These are phyloP conservation scores for Phytophthora podocarpi DNA, from an alignment of 352 stramenopile genomes.

Conservation along the genomic window DNA sequence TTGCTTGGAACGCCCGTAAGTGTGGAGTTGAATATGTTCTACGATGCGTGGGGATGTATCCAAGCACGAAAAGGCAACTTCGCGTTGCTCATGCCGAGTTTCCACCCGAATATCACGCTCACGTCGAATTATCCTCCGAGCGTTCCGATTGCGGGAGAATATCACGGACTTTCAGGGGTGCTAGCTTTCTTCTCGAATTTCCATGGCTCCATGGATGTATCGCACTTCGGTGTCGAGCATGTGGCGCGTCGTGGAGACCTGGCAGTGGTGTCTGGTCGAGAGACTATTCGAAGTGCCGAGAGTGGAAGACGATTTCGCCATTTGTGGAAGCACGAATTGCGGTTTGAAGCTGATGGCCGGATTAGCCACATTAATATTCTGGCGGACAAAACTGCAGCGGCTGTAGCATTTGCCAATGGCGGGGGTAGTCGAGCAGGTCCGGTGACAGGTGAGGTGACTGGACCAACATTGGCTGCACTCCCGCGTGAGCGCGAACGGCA, in stretches of 20 bases:
- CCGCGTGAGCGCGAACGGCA: conserved; percentile 68
- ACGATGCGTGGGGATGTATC: conserved; percentile 77
- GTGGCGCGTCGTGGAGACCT: conserved; percentile 74
- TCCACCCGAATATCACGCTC: conserved; percentile 79
- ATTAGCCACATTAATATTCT: conserved; percentile 89
- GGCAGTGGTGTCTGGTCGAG: conserved; percentile 77
- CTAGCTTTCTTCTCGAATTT: conserved; percentile 76
- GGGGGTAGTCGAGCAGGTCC: conserved; percentile 26
- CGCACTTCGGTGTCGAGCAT: conserved; percentile 71
- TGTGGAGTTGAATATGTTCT: conserved; percentile 72
- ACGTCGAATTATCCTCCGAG: conserved; percentile 79
- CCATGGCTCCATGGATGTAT: conserved; percentile 72
- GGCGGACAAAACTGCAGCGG: conserved; percentile 78
- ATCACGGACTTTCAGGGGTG: conserved; percentile 65
- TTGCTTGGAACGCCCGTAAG: conserved; percentile 57
- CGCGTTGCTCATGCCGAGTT: conserved; percentile 70
- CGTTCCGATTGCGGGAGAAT: conserved; percentile 73
- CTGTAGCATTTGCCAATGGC: conserved; percentile 71
- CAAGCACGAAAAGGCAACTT: conserved; percentile 83
- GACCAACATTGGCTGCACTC: conserved; percentile 47
- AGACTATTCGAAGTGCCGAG: conserved; percentile 70
- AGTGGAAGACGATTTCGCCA: conserved; percentile 82
- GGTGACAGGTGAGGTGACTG: conserved; percentile 54
- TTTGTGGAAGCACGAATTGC: conserved; percentile 84
- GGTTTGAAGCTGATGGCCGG: conserved; percentile 77